A percentile compares a stretch with the other conserved stretches of the same genome.
These are phyloP conservation scores for Lentinula raphanica DNA, from an alignment of 768 basidiomycete genomes.

Conservation along the genomic window DNA sequence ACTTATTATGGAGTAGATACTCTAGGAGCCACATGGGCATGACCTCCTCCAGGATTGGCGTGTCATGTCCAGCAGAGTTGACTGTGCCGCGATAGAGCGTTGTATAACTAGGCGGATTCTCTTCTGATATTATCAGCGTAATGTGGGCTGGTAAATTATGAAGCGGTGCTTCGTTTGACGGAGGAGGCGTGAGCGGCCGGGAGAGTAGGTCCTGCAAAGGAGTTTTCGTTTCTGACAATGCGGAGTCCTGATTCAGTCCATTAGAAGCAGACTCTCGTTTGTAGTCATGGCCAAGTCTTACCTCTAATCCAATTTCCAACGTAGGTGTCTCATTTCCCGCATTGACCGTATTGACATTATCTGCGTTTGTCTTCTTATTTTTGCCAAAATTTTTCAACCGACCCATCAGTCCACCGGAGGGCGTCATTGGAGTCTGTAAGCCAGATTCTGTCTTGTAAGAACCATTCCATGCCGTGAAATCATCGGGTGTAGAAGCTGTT, in stretches of 20 bases:
- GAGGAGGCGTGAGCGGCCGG: constrained; percentile 57
- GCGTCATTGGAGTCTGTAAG: constrained; percentile 43
- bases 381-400: constrained; percentile 74
- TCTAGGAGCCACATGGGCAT: constrained; percentile 90
- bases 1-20: constrained; percentile 69
- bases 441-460: constrained; percentile 25
- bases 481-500: constrained; percentile 38
- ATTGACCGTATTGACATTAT: constrained; percentile 14
- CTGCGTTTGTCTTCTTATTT: constrained; percentile 22
- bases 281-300: constrained; percentile 13
- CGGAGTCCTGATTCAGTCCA: constrained; percentile 16
- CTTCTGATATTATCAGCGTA: constrained; percentile 76
- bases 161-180: constrained; percentile 66
- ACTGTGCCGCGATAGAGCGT: constrained; percentile 74
- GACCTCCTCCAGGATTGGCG: constrained; percentile 55
- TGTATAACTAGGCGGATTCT: constrained; percentile 67
- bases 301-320: constrained; percentile 21
- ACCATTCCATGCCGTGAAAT: constrained; percentile 43
- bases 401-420: constrained; percentile 65
- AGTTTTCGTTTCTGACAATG: constrained; percentile 28
- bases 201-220: constrained; percentile 52
- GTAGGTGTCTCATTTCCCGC: constrained; percentile 13
- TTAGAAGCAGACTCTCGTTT: not conserved
- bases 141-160: constrained; percentile 55
- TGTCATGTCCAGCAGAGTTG: constrained; percentile 43